Evolutionary conservation across 1,284 basidiomycete species (phyloP).

Genomic region (Tilletiopsis washingtonensis): DNA sequence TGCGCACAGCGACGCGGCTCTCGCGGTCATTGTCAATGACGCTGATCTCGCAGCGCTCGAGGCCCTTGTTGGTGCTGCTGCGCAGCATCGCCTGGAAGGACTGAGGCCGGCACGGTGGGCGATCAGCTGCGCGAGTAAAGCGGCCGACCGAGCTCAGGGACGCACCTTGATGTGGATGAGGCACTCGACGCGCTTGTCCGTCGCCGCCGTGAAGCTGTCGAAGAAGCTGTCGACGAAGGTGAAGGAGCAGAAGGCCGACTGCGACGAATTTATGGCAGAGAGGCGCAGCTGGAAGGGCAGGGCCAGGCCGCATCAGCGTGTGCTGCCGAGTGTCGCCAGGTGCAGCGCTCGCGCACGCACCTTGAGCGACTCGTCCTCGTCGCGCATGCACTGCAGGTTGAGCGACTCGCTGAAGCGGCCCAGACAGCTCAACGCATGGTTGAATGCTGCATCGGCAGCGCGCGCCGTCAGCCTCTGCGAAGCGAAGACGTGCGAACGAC

Average conservation of each 20-base stretch:
- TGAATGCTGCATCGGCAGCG: constrained; percentile 1
- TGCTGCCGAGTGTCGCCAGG: not conserved
- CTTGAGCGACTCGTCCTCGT: not conserved
- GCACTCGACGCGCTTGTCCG: constrained; percentile 18
- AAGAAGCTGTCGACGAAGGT: constrained; percentile 20
- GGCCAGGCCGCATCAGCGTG: not conserved
- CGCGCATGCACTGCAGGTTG: constrained; percentile 2
- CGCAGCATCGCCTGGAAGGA: constrained; percentile 26
- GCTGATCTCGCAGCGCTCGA: constrained; percentile 19
- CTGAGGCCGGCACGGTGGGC: constrained; percentile 1
- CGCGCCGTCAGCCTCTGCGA: not conserved
- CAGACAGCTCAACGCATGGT: constrained; percentile 3
- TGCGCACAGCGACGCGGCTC: constrained; percentile 16
- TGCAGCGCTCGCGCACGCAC: not conserved
- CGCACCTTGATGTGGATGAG: constrained; percentile 23
- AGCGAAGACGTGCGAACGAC: no score
- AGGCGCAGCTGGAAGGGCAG: constrained; percentile 17
- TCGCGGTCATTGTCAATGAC: constrained; percentile 7
- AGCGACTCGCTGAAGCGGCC: constrained; percentile 4
- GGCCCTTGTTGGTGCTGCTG: constrained; percentile 11
- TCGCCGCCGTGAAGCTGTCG: not conserved
- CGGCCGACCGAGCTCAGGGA: not conserved
- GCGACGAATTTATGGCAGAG: constrained; percentile 32
- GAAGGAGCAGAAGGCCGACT: constrained; percentile 38
- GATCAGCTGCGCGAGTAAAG: not conserved